These are phyloP conservation scores for Calonectria crousiana DNA, from an alignment of 2,329 filamentous ascomycete genomes.

Conservation along the genomic window DNA sequence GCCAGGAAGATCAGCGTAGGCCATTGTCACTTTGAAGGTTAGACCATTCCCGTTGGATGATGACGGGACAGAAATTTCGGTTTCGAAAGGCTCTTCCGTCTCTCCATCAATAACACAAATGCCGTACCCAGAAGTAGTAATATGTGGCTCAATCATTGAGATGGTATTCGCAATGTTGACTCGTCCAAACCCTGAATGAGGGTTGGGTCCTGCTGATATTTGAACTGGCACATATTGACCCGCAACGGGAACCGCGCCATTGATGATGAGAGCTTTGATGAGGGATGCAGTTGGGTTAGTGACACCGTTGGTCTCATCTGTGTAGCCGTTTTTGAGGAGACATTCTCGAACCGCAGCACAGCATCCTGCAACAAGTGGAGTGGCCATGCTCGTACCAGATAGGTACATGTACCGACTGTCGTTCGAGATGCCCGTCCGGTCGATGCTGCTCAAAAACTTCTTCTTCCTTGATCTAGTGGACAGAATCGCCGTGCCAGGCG, in stretches of 20 bases:
- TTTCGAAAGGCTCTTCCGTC: not conserved
- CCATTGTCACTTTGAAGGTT: not conserved
- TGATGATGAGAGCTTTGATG: constrained; percentile 12
- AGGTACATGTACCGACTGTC: constrained; percentile 5
- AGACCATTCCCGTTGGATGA: not conserved
- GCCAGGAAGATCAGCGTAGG: not conserved
- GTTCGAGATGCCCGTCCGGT: not conserved
- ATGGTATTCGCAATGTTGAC: not conserved
- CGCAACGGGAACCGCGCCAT: not conserved
- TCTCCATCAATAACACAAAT: not conserved
- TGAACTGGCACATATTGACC: not conserved
- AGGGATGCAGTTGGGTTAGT: not conserved
- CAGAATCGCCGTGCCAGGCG: constrained; percentile 1
- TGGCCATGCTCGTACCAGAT: constrained; percentile 13
- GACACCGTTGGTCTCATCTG: not conserved
- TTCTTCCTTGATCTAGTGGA: not conserved
- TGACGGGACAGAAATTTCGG: not conserved
- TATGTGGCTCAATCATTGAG: not conserved
- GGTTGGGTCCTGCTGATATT: not conserved
- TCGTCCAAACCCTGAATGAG: constrained; percentile 10
- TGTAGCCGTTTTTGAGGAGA: constrained; percentile 8
- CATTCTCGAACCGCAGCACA: constrained; percentile 2
- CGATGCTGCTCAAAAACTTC: not conserved
- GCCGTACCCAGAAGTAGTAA: not conserved
- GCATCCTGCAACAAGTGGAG: constrained; percentile 13